These are phyloP conservation scores for Chytriomyces hyalinus DNA, from an alignment of 192 early-diverging fungal genomes.

Conservation along the genomic window DNA sequence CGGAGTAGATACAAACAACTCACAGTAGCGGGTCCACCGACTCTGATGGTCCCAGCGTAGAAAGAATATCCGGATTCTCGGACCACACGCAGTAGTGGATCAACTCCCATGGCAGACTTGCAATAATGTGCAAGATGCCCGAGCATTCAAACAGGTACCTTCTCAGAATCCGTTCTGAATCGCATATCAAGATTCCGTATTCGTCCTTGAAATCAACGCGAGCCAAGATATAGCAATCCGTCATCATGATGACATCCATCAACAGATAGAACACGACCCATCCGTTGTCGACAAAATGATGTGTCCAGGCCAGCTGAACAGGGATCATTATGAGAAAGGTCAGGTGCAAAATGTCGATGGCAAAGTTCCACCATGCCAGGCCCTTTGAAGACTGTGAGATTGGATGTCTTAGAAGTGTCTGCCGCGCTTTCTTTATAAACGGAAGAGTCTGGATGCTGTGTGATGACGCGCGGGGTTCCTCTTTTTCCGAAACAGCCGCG, in stretches of 20 bases:
- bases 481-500: background rate
- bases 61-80: background rate
- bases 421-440: background rate
- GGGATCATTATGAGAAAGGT: constrained; percentile 29
- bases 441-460: background rate
- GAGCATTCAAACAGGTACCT: constrained; percentile 25
- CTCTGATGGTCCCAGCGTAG: background rate
- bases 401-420: background rate
- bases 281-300: constrained; percentile 21
- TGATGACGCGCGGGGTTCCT: background rate
- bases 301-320: constrained; percentile 37
- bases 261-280: constrained; percentile 28
- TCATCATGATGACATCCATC: constrained; percentile 33
- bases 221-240: constrained; percentile 32
- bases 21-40: constrained; percentile 14
- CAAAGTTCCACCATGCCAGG: constrained; percentile 21
- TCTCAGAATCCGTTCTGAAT: constrained; percentile 8
- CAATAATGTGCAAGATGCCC: constrained; percentile 23
- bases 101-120: constrained; percentile 36
- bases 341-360: constrained; percentile 29
- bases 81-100: constrained; percentile 8
- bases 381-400: background rate
- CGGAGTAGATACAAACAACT: background rate
- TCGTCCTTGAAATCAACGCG: constrained; percentile 36
- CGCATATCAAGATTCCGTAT: constrained; percentile 33